Base-by-base conservation (phyloP, 306 rosid species). In the Quercus variabilis region DNA sequence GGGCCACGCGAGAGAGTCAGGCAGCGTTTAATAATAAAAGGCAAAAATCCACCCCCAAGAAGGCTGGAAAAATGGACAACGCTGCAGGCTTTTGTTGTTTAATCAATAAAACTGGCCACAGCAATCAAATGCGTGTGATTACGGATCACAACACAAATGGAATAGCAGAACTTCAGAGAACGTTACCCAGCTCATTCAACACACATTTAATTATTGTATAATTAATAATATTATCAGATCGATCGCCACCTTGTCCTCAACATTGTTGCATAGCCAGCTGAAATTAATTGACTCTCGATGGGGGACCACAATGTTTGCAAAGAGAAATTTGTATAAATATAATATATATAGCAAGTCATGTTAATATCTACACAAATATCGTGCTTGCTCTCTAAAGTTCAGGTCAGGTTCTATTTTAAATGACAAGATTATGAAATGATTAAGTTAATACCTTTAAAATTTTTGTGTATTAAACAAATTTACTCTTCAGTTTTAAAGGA, bases 1-100 rank as follows among this genome's bases (percentile, higher is more conserved):
- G 80, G 81, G 46, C 80, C 81, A 82, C 41, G 80, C 23, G 12
- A 43, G 79, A 79, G 75, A 76, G 25, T 25, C 56, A 38, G 3
- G 3, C 4, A 43, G 6, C n/a, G 5, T 9, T 23, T 35, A 35
- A 14, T 19, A 17, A 31, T 15, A 23, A 30, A 30, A 15, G 30
- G 25, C 57, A 79, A 82, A 73, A 72, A 26, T 73, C 72, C 49
- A 43, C 43, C 78, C 88, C 90, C 90, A 73, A 78, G 63, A 88
- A 86, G 82, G 87, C 85, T 84, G 88, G 88, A 86, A 84, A 84
- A 85, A 58, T 15, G 70, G 46, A 74, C 35, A 41, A 8, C 8
- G 11, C 1, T 41, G 71, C 21, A 6, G 5, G 49, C 13, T 63
- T 69, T 68, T 76, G 73, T 71, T 58, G 77, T 55, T 55, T 76